These are phyloP conservation scores for Brettanomyces anomalus DNA, from an alignment of 805 yeast genomes.

Conservation along the genomic window DNA sequence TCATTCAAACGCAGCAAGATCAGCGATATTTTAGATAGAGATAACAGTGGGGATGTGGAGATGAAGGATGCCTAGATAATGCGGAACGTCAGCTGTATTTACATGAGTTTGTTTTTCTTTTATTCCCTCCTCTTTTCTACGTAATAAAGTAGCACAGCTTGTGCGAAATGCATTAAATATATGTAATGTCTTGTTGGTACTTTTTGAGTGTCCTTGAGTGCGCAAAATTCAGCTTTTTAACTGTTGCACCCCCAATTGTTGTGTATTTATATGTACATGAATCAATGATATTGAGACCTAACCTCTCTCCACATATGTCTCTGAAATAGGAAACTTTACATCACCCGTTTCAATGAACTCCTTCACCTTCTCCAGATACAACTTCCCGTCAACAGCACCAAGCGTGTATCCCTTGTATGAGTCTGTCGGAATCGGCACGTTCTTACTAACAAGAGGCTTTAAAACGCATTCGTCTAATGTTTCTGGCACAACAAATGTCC, in stretches of 20 bases:
- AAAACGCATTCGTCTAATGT: constrained; percentile 27
- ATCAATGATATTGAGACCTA: constrained; percentile 5
- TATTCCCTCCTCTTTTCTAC: no score
- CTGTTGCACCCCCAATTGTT: not conserved
- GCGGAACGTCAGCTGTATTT: no score
- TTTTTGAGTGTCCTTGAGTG: no score
- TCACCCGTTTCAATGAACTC: constrained; percentile 72
- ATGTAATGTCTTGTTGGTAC: no score
- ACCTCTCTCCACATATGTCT: constrained; percentile 25
- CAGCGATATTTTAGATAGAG: no score
- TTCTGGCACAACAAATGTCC: constrained; percentile 82
- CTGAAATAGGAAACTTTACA: constrained; percentile 27
- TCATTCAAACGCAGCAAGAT: no score
- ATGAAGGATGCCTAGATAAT: no score
- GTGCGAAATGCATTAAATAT: no score
- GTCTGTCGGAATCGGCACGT: constrained; percentile 62
- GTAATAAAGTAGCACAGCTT: no score
- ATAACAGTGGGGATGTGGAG: no score
- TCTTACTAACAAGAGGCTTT: constrained; percentile 71
- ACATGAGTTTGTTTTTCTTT: no score
- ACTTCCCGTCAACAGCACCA: constrained; percentile 61
- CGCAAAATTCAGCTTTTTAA: no score
- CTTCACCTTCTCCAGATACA: constrained; percentile 62
- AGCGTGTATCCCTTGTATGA: constrained; percentile 52
- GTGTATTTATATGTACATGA: not conserved